Percentiles rank a stretch among this genome's conserved stretches.
phyloP scores from a whole-genome alignment of 495 filamentous ascomycete species.

The Podospora pseudoanserina region DNA sequence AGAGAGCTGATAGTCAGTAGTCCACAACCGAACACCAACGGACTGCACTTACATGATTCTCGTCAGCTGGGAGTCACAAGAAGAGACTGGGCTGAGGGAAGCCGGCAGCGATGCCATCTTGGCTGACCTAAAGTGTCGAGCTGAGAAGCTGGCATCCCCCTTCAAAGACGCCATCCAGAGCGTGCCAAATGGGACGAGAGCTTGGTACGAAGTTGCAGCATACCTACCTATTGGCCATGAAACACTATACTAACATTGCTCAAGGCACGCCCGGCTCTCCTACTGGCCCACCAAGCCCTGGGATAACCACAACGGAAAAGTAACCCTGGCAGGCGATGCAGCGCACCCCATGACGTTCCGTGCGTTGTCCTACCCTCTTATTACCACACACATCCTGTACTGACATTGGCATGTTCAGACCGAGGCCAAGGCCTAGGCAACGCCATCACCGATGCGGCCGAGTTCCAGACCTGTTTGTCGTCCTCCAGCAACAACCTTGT shows the following conservation, averaged over 20 bases:
- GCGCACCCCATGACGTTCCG: slow-evolving; percentile 50
- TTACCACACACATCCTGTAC: too few relatives aligned
- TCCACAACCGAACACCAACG: slow-evolving; percentile 8
- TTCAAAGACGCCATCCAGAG: slow-evolving; percentile 21
- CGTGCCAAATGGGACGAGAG: slow-evolving; percentile 19
- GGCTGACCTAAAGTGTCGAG: slow-evolving; percentile 10
- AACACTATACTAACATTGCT: too few relatives aligned
- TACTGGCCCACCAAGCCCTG: slow-evolving; percentile 37
- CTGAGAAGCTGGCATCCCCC: slow-evolving; percentile 18
- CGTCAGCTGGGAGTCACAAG: slow-evolving; percentile 18
- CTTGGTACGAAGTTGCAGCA: neutral
- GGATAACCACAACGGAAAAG: slow-evolving; percentile 39
- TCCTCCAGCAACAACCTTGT: slow-evolving; percentile 25
- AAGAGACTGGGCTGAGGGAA: slow-evolving; percentile 9
- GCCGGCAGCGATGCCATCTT: slow-evolving; percentile 12
- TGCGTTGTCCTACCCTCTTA: slow-evolving; percentile 3
- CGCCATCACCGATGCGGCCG: slow-evolving; percentile 41
- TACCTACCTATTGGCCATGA: slow-evolving; percentile 6
- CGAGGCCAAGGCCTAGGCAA: slow-evolving; percentile 52
- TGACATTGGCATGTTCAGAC: slow-evolving; percentile 21
- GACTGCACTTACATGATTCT: slow-evolving; percentile 26
- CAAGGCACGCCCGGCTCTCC: slow-evolving; percentile 14
- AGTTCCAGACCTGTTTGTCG: slow-evolving; percentile 29
- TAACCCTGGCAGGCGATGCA: slow-evolving; percentile 51
- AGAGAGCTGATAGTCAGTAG: neutral